These are phyloP conservation scores for Solanum etuberosum DNA, from an alignment of 257 asterid genomes.

Conservation along the genomic window DNA sequence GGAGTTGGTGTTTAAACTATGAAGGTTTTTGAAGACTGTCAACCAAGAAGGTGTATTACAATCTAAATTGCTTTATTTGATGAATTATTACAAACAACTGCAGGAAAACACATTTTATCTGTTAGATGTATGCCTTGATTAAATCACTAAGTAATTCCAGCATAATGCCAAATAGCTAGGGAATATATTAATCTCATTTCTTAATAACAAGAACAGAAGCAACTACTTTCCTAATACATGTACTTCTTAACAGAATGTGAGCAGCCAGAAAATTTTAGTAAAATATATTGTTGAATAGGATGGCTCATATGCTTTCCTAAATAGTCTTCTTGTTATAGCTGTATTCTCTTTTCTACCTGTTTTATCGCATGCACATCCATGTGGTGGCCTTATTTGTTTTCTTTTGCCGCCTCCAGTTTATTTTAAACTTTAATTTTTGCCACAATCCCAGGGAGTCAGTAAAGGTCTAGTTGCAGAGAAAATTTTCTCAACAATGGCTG, in stretches of 20 bases:
- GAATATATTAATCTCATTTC: background rate
- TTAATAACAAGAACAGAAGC: background rate
- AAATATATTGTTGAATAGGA: background rate
- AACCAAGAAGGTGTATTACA: background rate
- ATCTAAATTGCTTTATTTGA: background rate
- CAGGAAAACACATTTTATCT: background rate
- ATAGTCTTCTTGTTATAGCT: background rate
- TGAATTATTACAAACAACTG: background rate
- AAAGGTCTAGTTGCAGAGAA: slow-evolving; percentile 44
- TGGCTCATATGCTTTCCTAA: background rate
- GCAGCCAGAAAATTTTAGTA: background rate
- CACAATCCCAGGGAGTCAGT: slow-evolving; percentile 30
- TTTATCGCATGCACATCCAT: background rate
- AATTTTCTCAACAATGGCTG: slow-evolving; percentile 26
- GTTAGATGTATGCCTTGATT: background rate
- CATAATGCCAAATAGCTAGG: background rate
- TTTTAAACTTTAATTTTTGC: background rate
- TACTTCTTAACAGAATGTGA: background rate
- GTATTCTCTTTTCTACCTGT: background rate
- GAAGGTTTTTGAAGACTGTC: background rate
- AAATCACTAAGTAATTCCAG: background rate
- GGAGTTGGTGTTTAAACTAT: background rate
- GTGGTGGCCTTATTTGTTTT: background rate
- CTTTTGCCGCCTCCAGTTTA: background rate
- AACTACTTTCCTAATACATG: background rate